Evolutionary conservation across 257 asterid genomes (phyloP), one percentile per base, ranked within the genome.

Genomic region (Vinca minor): DNA sequence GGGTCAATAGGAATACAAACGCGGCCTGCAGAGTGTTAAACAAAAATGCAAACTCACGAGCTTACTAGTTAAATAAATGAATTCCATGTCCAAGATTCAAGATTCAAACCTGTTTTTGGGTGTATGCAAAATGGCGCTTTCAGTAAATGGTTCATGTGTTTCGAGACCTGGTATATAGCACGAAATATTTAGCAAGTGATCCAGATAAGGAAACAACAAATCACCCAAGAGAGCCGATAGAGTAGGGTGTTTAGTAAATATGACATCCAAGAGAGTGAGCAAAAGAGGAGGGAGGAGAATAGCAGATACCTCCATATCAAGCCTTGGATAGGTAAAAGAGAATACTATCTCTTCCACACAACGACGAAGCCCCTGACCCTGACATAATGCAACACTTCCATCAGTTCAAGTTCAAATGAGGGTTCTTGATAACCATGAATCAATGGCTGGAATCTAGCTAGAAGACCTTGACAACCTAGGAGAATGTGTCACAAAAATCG

Each of bases 1-100:
- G 98, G 96, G 76, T 86, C 94, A 69, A 91, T 83, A 29, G 98
- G 98, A 64, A 91, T 82, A 81, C 96, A 91, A 73, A 91, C 93
- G 49, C 81, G 95, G 64, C 97, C 97, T 89, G 56, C 48, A 64
- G 49, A 46, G 38, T 53, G 59, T 59, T 68, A 52, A 39, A 31
- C 32, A 52, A 66, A n/a, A 20, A 31, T 20, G 1, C 49, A 53
- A 52, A 55, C 12, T 15, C 26, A 14, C n/a, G 54, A 18, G 11
- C 62, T 17, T 31, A 7, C 26, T 5, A 31, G 42, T 56, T 31
- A 18, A 31, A 44, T 12, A 42, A 38, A 55, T n/a, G n/a, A n/a
- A 34, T 15, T 41, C 46, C 50, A 31, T 18, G 7, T 31, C 44
- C 63, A 63, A 69, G 60, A 68, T 59, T 23, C 18, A 26, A 53